phyloP scores from a whole-genome alignment of 2,329 filamentous ascomycete genomes.

The Aspergillus ruber region DNA sequence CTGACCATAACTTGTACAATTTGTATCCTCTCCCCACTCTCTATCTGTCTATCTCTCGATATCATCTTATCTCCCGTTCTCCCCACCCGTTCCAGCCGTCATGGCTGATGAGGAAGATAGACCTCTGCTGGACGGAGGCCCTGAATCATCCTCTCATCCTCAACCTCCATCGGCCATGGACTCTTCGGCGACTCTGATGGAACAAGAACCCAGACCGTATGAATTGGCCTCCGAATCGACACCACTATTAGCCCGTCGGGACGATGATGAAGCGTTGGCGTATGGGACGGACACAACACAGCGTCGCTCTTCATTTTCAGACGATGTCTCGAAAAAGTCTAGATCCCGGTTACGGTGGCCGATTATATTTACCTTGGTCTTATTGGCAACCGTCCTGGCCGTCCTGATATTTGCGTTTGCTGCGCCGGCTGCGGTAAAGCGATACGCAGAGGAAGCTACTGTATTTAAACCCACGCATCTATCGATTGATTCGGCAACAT shows the following conservation, averaged over 20 bases:
- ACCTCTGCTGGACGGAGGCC: conserved; percentile 23
- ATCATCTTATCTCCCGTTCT: conserved; percentile 3
- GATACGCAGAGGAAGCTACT: conserved; percentile 77
- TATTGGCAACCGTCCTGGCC: conserved; percentile 49
- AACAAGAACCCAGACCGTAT: conserved; percentile 20
- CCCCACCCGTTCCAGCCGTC: conserved; percentile 8
- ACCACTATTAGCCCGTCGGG: conserved; percentile 32
- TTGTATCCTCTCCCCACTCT: not conserved
- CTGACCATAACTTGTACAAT: not conserved
- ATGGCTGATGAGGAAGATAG: conserved; percentile 30
- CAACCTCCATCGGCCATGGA: conserved; percentile 10
- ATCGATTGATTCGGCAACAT: conserved; percentile 77
- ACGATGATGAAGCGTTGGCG: conserved; percentile 21
- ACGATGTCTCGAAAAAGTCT: not conserved
- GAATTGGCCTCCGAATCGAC: conserved; percentile 38
- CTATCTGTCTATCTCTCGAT: conserved; percentile 1
- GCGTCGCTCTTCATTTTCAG: not conserved
- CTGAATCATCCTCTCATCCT: conserved; percentile 15
- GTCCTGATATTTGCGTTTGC: conserved; percentile 78
- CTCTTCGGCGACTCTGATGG: conserved; percentile 8
- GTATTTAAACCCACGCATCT: conserved; percentile 77
- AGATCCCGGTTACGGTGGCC: conserved; percentile 57
- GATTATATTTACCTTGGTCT: conserved; percentile 64
- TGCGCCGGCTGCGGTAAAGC: conserved; percentile 69
- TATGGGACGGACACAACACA: conserved; percentile 18